Evolutionary conservation across 2,329 filamentous ascomycete genomes (phyloP).

Genomic region (Leptodontidium sp.): DNA sequence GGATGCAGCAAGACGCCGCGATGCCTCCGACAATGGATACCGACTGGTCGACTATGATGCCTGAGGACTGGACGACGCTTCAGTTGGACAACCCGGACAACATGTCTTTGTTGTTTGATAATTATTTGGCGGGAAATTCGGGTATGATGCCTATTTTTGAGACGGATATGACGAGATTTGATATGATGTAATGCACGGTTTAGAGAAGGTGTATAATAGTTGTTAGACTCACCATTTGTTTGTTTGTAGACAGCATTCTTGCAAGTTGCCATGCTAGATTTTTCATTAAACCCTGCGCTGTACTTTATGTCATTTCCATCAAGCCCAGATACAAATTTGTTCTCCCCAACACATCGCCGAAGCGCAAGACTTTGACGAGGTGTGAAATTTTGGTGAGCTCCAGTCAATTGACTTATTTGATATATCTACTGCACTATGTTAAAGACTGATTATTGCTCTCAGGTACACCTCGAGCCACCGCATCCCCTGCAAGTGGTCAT

Average conservation of each 20-base stretch:
- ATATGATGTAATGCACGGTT: neutral
- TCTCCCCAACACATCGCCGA: too few species aligned
- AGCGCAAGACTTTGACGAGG: too few species aligned
- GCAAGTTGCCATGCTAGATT: neutral
- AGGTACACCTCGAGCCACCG: too few species aligned
- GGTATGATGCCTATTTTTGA: conserved; percentile 25
- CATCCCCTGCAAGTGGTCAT: too few species aligned
- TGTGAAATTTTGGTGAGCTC: too few species aligned
- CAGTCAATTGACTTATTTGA: too few species aligned
- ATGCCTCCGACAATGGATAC: neutral
- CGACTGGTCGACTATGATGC: conserved; percentile 12
- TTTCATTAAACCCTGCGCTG: too few species aligned
- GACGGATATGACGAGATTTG: conserved; percentile 19
- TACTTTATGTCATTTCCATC: too few species aligned
- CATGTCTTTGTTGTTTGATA: conserved; percentile 26
- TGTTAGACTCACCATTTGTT: neutral
- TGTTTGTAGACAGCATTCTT: too few species aligned
- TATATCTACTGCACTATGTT: too few species aligned
- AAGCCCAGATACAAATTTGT: too few species aligned
- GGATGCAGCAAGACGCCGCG: neutral
- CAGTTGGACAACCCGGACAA: conserved; percentile 23
- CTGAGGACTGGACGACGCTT: conserved; percentile 21
- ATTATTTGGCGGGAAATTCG: conserved; percentile 22
- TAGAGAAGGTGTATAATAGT: neutral
- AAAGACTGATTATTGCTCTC: too few species aligned